A percentile compares a stretch with the other conserved stretches of the same genome.
phyloP scores from a whole-genome alignment of 495 filamentous ascomycete species.

The Penicillium goetzii region DNA sequence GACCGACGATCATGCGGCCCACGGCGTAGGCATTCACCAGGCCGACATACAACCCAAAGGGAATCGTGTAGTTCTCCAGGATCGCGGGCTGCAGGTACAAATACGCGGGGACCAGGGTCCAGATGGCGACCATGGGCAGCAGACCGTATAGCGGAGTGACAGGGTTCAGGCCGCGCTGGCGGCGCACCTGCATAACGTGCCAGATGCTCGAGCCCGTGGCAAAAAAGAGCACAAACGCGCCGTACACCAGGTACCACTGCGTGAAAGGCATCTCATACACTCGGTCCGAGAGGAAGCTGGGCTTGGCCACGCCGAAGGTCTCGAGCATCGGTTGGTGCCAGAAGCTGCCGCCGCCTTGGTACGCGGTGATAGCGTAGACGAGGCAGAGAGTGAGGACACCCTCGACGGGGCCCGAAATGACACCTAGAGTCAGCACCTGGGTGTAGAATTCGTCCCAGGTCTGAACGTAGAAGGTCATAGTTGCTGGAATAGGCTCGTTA shows the following conservation, averaged over 20 bases:
- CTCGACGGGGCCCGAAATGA: slow-evolving; percentile 94
- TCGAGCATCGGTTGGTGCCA: slow-evolving; percentile 84
- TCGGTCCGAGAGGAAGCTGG: slow-evolving; percentile 65
- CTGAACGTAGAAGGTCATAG: slow-evolving; percentile 94
- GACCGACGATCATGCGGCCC: slow-evolving; percentile 91
- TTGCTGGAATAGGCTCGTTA: slow-evolving; percentile 49
- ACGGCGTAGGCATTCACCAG: slow-evolving; percentile 92
- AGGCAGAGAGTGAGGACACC: slow-evolving; percentile 82
- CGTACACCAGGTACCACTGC: slow-evolving; percentile 94
- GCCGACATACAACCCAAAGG: slow-evolving; percentile 85
- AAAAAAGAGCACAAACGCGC: slow-evolving; percentile 76
- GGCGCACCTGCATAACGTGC: slow-evolving; percentile 82
- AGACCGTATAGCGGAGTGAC: slow-evolving; percentile 78
- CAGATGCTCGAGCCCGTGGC: slow-evolving; percentile 72
- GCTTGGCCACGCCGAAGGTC: slow-evolving; percentile 68
- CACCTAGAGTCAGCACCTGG: slow-evolving; percentile 86
- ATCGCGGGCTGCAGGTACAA: slow-evolving; percentile 83
- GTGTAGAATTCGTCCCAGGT: slow-evolving; percentile 99
- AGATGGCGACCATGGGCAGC: slow-evolving; percentile 73
- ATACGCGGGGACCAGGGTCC: slow-evolving; percentile 75
- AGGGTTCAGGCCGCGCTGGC: slow-evolving; percentile 68
- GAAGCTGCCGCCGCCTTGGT: slow-evolving; percentile 84
- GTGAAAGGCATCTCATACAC: slow-evolving; percentile 82
- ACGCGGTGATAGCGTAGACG: slow-evolving; percentile 84
- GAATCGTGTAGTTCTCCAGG: slow-evolving; percentile 77